These are phyloP conservation scores for Candida peoriensis DNA, from an alignment of 805 yeast species.

Conservation along the genomic window DNA sequence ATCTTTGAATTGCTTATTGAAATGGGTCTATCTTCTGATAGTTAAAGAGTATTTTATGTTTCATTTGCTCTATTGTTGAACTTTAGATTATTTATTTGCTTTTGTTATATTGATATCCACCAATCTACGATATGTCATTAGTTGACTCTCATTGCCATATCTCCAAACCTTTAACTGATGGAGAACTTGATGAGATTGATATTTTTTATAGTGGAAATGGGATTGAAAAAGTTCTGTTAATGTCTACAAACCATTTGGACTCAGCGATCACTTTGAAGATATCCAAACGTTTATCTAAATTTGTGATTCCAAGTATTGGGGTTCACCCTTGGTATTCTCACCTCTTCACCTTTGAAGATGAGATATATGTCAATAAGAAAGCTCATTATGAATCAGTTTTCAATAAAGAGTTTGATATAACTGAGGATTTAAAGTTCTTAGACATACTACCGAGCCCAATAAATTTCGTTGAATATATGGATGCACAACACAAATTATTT, in stretches of 20 bases:
- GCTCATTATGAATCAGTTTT: conserved; percentile 58
- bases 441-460: conserved; percentile 59
- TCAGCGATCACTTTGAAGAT: conserved; percentile 20
- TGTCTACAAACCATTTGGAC: conserved; percentile 46
- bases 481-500: conserved; percentile 11
- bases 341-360: conserved; percentile 35
- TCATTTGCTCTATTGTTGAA: no score
- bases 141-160: conserved; percentile 36
- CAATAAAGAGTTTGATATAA: conserved; percentile 28
- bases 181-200: conserved; percentile 3
- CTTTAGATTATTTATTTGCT: no score
- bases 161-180: conserved; percentile 9
- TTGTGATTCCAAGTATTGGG: conserved; percentile 51
- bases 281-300: conserved; percentile 8
- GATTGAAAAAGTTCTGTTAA: conserved; percentile 24
- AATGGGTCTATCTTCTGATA: no score
- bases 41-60: no score
- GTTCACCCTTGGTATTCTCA: conserved; percentile 93
- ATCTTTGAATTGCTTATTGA: no score
- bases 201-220: conserved; percentile 4
- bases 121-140: no score
- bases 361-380: conserved; percentile 26
- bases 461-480: conserved; percentile 31
- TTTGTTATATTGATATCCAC: no score
- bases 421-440: conserved; percentile 33